Conservation (phyloP, 371 early-diverging fungal species). For the Lichtheimia ornata region DNA sequence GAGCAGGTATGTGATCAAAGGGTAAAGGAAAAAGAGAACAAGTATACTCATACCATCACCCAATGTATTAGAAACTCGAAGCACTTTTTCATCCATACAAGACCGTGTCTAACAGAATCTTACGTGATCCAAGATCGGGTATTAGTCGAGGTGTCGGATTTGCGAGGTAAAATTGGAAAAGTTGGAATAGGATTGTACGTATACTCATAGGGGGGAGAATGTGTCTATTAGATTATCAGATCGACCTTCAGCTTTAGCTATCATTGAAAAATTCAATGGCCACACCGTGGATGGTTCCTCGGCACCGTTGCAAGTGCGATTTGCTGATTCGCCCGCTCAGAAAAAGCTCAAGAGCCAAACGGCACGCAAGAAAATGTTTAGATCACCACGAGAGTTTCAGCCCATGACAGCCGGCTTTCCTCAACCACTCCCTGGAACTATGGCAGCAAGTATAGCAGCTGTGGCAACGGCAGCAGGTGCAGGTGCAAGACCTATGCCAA, state of each 20-base stretch:
- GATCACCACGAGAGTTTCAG: conserved; percentile 42
- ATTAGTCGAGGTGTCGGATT: conserved; percentile 79
- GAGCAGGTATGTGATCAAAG: conserved; percentile 56
- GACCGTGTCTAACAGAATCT: conserved; percentile 73
- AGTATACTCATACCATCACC: no score
- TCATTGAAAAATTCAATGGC: conserved; percentile 73
- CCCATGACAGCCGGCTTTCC: conserved; percentile 34
- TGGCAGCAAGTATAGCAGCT: conserved; percentile 6
- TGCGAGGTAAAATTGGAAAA: conserved; percentile 49
- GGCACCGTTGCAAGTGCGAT: conserved; percentile 76
- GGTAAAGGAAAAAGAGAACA: neutral
- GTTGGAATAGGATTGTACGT: neutral
- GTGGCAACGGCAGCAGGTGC: neutral
- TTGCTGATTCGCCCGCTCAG: conserved; percentile 81
- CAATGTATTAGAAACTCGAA: conserved; percentile 51
- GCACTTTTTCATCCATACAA: conserved; percentile 63
- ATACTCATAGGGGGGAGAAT: conserved; percentile 3
- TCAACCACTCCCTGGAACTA: conserved; percentile 14
- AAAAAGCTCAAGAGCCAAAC: conserved; percentile 68
- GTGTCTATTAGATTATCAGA: conserved; percentile 56
- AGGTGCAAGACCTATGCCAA: conserved; percentile 32
- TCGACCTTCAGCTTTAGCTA: conserved; percentile 63
- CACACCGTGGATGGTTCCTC: conserved; percentile 57
- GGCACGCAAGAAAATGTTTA: conserved; percentile 24
- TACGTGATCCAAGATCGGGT: conserved; percentile 61